These are phyloP conservation scores for Epichloe brachyelytri DNA, from an alignment of 2,329 filamentous ascomycete species.

Conservation along the genomic window DNA sequence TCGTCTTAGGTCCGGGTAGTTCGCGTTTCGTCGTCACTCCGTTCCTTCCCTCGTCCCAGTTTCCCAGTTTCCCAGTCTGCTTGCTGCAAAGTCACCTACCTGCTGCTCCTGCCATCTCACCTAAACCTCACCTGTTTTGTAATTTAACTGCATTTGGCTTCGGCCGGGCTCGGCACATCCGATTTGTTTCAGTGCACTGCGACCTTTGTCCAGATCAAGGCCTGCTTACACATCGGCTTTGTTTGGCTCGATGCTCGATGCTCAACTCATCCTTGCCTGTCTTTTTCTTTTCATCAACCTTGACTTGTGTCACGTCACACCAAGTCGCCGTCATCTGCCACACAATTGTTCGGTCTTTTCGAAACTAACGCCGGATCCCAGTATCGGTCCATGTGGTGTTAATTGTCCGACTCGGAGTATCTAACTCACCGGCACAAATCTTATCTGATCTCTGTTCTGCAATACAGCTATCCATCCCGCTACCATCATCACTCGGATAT, in stretches of 20 bases:
- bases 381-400: background rate
- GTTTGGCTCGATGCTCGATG: background rate
- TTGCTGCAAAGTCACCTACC: background rate
- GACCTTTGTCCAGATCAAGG: background rate
- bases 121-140: background rate
- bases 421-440: background rate
- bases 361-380: background rate
- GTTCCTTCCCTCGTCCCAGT: background rate
- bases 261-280: background rate
- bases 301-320: background rate
- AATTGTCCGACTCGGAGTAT: background rate
- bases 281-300: background rate
- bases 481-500: background rate
- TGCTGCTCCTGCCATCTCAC: conserved; percentile 3
- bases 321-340: background rate
- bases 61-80: background rate
- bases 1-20: background rate
- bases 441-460: conserved; percentile 3
- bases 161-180: conserved; percentile 5
- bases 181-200: conserved; percentile 3
- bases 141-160: conserved; percentile 4
- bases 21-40: background rate
- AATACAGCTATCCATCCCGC: background rate
- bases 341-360: background rate
- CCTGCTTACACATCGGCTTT: background rate